Conservation (phyloP, 2,329 filamentous ascomycete species). For the Curvularia hawaiiensis region DNA sequence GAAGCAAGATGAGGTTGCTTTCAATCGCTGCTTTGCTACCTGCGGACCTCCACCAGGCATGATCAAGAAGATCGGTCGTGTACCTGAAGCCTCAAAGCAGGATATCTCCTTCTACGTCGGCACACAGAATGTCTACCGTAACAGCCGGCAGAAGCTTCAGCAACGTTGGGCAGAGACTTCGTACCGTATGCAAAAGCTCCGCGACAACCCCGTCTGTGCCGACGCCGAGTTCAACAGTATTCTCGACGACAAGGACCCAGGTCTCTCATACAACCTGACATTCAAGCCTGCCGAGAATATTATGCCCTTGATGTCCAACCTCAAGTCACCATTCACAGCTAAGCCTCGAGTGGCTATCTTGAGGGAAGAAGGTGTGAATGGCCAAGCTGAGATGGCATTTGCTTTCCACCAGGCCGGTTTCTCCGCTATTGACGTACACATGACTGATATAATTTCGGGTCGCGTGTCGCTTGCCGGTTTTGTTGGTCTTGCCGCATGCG, state of each 20-base stretch:
- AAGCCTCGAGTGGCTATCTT: conserved; percentile 87
- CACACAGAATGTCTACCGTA: conserved; percentile 69
- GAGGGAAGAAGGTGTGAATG: conserved; percentile 93
- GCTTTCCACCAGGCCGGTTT: conserved; percentile 92
- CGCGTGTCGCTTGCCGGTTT: conserved; percentile 82
- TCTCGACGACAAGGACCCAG: conserved; percentile 75
- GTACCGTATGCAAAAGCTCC: conserved; percentile 85
- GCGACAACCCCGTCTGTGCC: conserved; percentile 87
- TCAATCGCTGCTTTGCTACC: conserved; percentile 88
- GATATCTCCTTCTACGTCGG: conserved; percentile 76
- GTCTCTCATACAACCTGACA: conserved; percentile 81
- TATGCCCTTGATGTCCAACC: conserved; percentile 68
- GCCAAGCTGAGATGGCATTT: conserved; percentile 97
- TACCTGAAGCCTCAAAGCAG: conserved; percentile 73
- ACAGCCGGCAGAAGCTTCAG: conserved; percentile 76
- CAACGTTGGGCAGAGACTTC: conserved; percentile 89
- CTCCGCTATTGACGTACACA: conserved; percentile 90
- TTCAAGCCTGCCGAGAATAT: conserved; percentile 81
- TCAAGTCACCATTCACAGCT: conserved; percentile 64
- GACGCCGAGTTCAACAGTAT: conserved; percentile 82
- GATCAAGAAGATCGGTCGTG: conserved; percentile 81
- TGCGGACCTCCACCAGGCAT: conserved; percentile 82
- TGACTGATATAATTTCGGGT: conserved; percentile 85
- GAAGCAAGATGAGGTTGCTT: conserved; percentile 80
- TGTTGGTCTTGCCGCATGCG: conserved; percentile 88